Evolutionary conservation across 177 flowering plant genomes (phyloP).

Genomic region (Vitis hybrid): DNA sequence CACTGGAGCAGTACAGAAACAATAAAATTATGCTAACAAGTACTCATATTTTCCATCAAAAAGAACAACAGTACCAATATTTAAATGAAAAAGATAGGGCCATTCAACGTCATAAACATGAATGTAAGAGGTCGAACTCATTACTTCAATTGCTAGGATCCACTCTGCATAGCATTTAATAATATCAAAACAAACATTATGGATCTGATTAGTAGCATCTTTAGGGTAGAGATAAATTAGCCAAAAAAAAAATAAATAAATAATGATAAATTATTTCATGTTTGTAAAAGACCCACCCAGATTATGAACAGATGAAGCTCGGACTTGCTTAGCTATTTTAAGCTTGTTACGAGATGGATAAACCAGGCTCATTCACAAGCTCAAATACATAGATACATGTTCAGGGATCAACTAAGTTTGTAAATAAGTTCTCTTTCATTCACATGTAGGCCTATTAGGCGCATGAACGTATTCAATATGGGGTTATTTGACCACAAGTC

Average conservation of each 20-base stretch:
- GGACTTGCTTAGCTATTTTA: background rate
- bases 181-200: background rate
- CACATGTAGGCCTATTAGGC: background rate
- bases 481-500: background rate
- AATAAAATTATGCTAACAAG: no score
- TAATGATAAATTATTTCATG: no score
- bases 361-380: background rate
- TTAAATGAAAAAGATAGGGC: background rate
- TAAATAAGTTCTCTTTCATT: background rate
- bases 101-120: background rate
- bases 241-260: background rate
- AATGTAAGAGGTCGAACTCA: background rate
- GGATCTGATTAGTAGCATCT: background rate
- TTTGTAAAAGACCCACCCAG: no score
- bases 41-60: no score
- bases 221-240: background rate
- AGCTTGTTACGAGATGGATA: background rate
- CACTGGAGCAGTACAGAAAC: no score
- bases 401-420: background rate
- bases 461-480: background rate
- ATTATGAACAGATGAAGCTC: no score
- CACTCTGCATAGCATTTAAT: background rate
- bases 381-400: background rate
- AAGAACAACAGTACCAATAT: no score
- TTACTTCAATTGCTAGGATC: background rate